Conservation (phyloP, 495 filamentous ascomycete species). For the Cetradonia linearis region DNA sequence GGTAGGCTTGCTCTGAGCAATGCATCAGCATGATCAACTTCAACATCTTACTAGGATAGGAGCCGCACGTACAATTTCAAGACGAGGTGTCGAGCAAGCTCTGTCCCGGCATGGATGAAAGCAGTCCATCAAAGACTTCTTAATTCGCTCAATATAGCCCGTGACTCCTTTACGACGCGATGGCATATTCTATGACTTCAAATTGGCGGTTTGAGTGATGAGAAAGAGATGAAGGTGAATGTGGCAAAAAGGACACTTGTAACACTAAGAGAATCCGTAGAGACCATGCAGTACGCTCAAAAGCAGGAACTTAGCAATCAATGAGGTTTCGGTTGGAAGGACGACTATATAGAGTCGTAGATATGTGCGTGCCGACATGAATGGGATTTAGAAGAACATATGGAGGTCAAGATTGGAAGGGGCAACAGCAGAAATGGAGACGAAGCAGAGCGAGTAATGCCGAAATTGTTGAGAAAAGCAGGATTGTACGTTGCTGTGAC, state of each 20-base stretch:
- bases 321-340: background rate
- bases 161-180: slow-evolving; percentile 11
- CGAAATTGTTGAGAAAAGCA: slow-evolving; percentile 12
- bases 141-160: slow-evolving; percentile 13
- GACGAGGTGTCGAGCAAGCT: slow-evolving; percentile 1
- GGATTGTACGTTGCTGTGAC: slow-evolving; percentile 8
- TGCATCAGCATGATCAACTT: background rate
- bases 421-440: slow-evolving; percentile 20
- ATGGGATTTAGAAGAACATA: background rate
- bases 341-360: background rate
- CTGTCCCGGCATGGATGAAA: background rate
- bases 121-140: slow-evolving; percentile 6
- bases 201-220: background rate
- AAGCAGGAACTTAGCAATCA: background rate
- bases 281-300: background rate
- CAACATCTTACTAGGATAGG: background rate
- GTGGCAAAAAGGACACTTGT: background rate
- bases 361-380: background rate
- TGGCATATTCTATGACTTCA: slow-evolving; percentile 12
- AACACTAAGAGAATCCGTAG: no score
- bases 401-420: slow-evolving; percentile 14
- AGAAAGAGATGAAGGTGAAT: background rate
- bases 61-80: slow-evolving; percentile 5
- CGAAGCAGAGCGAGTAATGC: background rate
- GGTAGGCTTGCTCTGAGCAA: background rate